Evolutionary conservation across 371 early-diverging fungal genomes (phyloP), one percentile per base, ranked within the genome.

Genomic region (Polyrhizophydium stewartii): DNA sequence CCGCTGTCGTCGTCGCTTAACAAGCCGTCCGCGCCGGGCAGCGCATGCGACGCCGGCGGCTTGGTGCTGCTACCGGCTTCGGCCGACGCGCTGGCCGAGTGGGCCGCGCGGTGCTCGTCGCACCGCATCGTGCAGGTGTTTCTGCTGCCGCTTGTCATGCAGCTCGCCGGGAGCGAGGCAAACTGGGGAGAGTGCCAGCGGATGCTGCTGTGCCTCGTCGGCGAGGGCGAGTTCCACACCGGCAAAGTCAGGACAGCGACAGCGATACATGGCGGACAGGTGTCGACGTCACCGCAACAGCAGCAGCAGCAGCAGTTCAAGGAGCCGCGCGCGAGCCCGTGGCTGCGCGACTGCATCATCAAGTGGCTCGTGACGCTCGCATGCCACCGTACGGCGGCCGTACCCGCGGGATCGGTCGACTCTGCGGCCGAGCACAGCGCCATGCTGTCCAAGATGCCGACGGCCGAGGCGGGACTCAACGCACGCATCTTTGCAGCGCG

Each of bases 301-400:
- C n/a, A n/a, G n/a, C n/a, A n/a, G n/a, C n/a, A n/a, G n/a, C n/a
- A n/a, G n/a, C n/a, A n/a, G n/a, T n/a, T n/a, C 40, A 40, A 40
- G 10, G 40, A 12, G 12, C 19, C 19, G 45, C 5, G 10, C 19
- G 24, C 27, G 3, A 53, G 25, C 24, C 53, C 32, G 10, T 53
- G 53, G 53, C 32, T 53, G n/a, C 53, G 53, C 30, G 30, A 53
- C 10, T 9, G 53, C n/a, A 35, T 31, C 5, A 2, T 53, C 21
- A 25, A 31, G n/a, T 53, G 53, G 53, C 53, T 53, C 30, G 53
- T 53, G 12, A 12, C 53, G 24, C 12, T 53, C 24, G 53, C 53
- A 3, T 53, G 53, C 25, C 53, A 53, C 25, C 53, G 53, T 7
- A 32, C 53, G 2, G 9, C 28, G 13, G 45, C 45, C 19, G 24